Evolutionary conservation across 371 early-diverging fungal species (phyloP).

Genomic region (Mucor piriformis): DNA sequence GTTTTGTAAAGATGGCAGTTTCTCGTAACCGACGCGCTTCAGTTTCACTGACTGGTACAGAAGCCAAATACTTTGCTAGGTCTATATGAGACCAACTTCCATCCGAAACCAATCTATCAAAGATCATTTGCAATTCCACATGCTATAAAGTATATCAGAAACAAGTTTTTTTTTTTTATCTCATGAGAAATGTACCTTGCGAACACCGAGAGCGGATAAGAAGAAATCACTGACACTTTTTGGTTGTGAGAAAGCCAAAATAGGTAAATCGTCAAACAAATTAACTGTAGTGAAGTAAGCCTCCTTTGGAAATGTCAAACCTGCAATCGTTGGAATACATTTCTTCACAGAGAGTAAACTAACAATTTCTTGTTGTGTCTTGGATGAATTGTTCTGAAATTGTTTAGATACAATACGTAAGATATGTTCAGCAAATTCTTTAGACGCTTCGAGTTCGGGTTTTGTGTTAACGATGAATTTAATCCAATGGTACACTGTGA

Average conservation of each 20-base stretch:
- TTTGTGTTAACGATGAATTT: slow-evolving; percentile 48
- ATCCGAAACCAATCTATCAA: slow-evolving; percentile 78
- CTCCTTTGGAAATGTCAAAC: slow-evolving; percentile 70
- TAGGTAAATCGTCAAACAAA: slow-evolving; percentile 83
- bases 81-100: slow-evolving; percentile 89
- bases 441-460: slow-evolving; percentile 54
- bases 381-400: slow-evolving; percentile 42
- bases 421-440: slow-evolving; percentile 69
- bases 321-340: slow-evolving; percentile 78
- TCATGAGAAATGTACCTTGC: slow-evolving; percentile 64
- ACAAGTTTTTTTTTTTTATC: neutral
- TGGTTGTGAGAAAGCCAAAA: slow-evolving; percentile 57
- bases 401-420: slow-evolving; percentile 60
- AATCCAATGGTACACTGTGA: slow-evolving; percentile 69
- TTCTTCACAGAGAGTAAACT: slow-evolving; percentile 45
- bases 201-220: slow-evolving; percentile 74
- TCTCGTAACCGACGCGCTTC: slow-evolving; percentile 69
- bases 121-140: slow-evolving; percentile 85
- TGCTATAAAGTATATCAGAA: slow-evolving; percentile 48
- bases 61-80: slow-evolving; percentile 80
- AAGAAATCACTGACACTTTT: slow-evolving; percentile 61
- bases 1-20: slow-evolving; percentile 74
- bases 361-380: slow-evolving; percentile 52
- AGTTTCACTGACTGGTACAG: slow-evolving; percentile 61
- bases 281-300: slow-evolving; percentile 82